A percentile compares a stretch with the other conserved stretches of the same genome.
Evolutionary conservation across 208 protist genomes (phyloP).

Genomic region (Porcisia deanei): DNA sequence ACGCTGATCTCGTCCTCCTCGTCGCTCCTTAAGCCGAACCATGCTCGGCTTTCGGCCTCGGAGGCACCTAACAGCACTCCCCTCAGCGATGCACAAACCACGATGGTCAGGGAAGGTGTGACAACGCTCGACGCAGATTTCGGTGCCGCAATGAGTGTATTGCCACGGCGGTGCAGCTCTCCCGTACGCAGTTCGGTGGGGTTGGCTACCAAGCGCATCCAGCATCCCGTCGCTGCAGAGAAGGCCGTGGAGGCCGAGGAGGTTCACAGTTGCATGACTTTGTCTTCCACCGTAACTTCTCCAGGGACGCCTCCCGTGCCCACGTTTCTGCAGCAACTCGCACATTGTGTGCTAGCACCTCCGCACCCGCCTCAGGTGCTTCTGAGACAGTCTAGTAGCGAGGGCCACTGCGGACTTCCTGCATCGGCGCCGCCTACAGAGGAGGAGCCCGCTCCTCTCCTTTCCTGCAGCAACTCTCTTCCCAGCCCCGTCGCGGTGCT

Average conservation of each 20-base stretch:
- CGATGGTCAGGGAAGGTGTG: not conserved
- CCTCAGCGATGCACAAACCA: not conserved
- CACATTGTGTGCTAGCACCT: not conserved
- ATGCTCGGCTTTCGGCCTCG: not conserved
- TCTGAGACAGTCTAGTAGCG: conserved; percentile 3
- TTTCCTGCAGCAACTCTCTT: not conserved
- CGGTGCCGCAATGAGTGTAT: not conserved
- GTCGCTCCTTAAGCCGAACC: conserved; percentile 6
- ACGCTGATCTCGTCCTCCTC: not conserved
- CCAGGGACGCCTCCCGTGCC: not conserved
- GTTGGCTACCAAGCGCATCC: not conserved
- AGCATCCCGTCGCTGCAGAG: not conserved
- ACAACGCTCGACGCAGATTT: not conserved
- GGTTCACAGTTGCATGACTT: conserved; percentile 26
- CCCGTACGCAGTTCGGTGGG: not conserved
- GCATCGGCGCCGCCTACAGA: not conserved
- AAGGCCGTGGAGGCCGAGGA: conserved; percentile 15
- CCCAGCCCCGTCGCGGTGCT: not conserved
- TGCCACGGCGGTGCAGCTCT: not conserved
- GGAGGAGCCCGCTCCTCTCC: not conserved
- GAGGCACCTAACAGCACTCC: not conserved
- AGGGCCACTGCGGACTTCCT: not conserved
- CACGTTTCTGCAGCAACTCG: not conserved
- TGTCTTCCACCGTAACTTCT: conserved; percentile 18
- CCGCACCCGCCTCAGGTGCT: not conserved